Base-by-base conservation (phyloP, 1,284 basidiomycete species). In the Agaricales sp. region DNA sequence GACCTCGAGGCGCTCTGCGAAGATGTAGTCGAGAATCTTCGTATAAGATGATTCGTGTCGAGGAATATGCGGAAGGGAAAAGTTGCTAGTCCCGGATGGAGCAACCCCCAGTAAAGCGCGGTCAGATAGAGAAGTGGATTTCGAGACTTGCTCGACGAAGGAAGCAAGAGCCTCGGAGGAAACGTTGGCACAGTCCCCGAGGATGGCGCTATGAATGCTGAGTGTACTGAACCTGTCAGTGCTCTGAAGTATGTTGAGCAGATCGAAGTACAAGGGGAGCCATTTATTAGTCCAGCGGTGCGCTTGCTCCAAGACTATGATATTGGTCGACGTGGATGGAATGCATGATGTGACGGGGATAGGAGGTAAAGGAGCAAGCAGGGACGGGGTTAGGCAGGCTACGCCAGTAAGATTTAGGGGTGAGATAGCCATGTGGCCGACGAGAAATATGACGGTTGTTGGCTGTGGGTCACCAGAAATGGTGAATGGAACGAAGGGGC, bases 21-120 rank as follows among this genome's bases (percentile, higher is more conserved):
- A 97, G 30, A 95, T 68, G 55, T 90, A 85, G 22, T 78, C 67
- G 47, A 99, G 82, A 48, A 98, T 87, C 61, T 87, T 86, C 55
- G 87, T 92, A 73, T 99, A 99, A 3, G 92, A 86, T 12, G 79
- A 71, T 68, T 99, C 95, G 63, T 97, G 91, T 61, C 84, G 83
- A 24, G 93, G 92, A 35, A 91, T 68, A 53, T 81, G 79, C 13
- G 82, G 82, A 6, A 70, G 53, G 18, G 55, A 50, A 12, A 59
- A 50, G 13, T 61, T 16, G 2, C 59, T 50, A 1, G 59, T 51
- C 2, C 56, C 49, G 1, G 59, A 45, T 14, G 60, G 45, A 1
- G 61, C 53, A 4, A 63, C 48, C 14, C 58, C 45, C 12, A 78
- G 80, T 12, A 85, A 65, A 6, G 63, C 66, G 13, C 82, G 59